phyloP scores from a whole-genome alignment of 106 monocot species.

The Vanilla planifolia region DNA sequence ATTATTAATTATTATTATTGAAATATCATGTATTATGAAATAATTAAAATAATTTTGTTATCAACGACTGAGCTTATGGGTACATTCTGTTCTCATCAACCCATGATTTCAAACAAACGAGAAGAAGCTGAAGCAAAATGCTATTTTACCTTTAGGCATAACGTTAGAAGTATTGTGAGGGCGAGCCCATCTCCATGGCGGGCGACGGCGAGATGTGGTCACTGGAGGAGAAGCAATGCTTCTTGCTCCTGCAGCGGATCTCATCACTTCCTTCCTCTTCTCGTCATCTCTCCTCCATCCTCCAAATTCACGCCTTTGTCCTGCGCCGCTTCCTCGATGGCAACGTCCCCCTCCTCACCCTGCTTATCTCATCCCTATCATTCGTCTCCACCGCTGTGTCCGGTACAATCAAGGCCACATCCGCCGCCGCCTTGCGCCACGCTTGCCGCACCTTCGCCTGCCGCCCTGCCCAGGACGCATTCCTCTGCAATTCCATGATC shows the following conservation, averaged over 20 bases:
- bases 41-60: no score
- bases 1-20: no score
- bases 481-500: slow-evolving; percentile 35
- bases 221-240: slow-evolving; percentile 3
- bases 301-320: slow-evolving; percentile 11
- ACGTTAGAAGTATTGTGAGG: no score
- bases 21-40: no score
- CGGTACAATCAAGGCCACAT: background rate
- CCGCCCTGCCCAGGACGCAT: slow-evolving; percentile 20
- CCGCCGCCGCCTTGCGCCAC: background rate
- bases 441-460: background rate
- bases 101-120: no score
- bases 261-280: background rate
- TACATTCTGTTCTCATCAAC: no score
- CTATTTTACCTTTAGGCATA: no score
- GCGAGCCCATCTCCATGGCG: no score
- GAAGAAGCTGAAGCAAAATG: no score
- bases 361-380: background rate
- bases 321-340: slow-evolving; percentile 3
- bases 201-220: slow-evolving; percentile 5
- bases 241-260: slow-evolving; percentile 3
- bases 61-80: no score
- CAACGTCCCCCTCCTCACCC: slow-evolving; percentile 4
- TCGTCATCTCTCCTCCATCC: slow-evolving; percentile 3
- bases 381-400: background rate